phyloP scores from a whole-genome alignment of 2,329 filamentous ascomycete genomes.

The Aspergillus carbonarius region DNA sequence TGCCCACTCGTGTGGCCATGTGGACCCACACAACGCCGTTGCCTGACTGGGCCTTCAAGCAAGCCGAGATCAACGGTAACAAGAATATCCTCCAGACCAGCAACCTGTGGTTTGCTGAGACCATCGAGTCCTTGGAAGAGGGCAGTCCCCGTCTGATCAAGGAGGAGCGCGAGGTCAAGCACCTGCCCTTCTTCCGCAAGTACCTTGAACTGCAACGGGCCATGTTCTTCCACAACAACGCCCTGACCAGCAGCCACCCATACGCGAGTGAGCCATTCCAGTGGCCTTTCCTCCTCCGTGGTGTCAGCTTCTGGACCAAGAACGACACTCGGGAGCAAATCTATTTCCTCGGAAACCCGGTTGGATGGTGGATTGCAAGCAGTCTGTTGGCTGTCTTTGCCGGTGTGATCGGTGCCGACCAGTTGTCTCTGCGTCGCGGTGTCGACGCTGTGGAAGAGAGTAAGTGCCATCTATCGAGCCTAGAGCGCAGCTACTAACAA shows the following conservation, averaged over 20 bases:
- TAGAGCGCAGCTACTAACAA: background rate
- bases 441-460: conserved; percentile 90
- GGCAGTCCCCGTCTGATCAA: conserved; percentile 74
- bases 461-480: conserved; percentile 54
- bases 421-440: conserved; percentile 87
- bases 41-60: conserved; percentile 96
- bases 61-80: conserved; percentile 99
- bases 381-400: conserved; percentile 89
- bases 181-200: conserved; percentile 84
- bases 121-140: conserved; percentile 73
- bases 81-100: conserved; percentile 88
- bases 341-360: conserved; percentile 94
- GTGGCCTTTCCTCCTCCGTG: conserved; percentile 95
- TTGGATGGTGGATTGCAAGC: conserved; percentile 96
- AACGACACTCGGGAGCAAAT: conserved; percentile 94
- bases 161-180: conserved; percentile 75
- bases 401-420: conserved; percentile 88
- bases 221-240: conserved; percentile 99
- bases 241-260: conserved; percentile 92
- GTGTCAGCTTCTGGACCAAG: conserved; percentile 99
- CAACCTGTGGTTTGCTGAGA: conserved; percentile 93
- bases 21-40: conserved; percentile 95
- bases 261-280: conserved; percentile 94
- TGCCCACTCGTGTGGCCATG: conserved; percentile 95
- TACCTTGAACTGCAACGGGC: conserved; percentile 95